Evolutionary conservation across 768 basidiomycete species (phyloP).

Genomic region (Naganishia randhawae): DNA sequence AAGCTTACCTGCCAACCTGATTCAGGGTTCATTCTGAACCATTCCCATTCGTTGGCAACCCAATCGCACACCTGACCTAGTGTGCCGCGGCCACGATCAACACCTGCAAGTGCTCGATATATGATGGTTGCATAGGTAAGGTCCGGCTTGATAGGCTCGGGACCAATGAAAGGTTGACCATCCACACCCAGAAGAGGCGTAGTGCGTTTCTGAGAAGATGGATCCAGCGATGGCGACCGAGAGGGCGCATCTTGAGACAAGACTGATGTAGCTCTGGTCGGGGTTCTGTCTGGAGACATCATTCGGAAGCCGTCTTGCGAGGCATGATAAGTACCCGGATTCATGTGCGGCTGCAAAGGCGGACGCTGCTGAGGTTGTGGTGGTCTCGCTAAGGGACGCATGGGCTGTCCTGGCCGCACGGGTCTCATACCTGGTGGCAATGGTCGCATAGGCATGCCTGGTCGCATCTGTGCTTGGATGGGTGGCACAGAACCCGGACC

Average conservation of each 20-base stretch:
- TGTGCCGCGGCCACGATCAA: constrained; percentile 58
- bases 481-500: constrained; percentile 12
- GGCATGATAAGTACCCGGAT: not conserved
- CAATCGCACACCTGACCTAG: constrained; percentile 86
- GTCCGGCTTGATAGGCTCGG: constrained; percentile 73
- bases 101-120: constrained; percentile 74
- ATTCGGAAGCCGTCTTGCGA: constrained; percentile 6
- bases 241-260: constrained; percentile 8
- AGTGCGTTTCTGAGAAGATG: constrained; percentile 11
- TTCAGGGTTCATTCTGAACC: constrained; percentile 79
- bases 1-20: constrained; percentile 79
- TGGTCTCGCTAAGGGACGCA: not conserved
- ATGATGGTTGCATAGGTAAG: constrained; percentile 89
- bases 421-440: constrained; percentile 11
- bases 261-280: constrained; percentile 1
- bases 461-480: constrained; percentile 16
- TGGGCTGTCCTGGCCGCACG: not conserved
- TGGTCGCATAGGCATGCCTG: constrained; percentile 10
- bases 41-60: constrained; percentile 83
- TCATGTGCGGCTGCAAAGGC: constrained; percentile 15
- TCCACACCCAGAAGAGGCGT: constrained; percentile 44
- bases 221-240: constrained; percentile 11
- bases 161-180: constrained; percentile 48
- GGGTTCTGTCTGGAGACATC: constrained; percentile 11
- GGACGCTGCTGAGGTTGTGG: constrained; percentile 3